Conservation (phyloP, 2,329 filamentous ascomycete species). For the Podosphaera xanthii region DNA sequence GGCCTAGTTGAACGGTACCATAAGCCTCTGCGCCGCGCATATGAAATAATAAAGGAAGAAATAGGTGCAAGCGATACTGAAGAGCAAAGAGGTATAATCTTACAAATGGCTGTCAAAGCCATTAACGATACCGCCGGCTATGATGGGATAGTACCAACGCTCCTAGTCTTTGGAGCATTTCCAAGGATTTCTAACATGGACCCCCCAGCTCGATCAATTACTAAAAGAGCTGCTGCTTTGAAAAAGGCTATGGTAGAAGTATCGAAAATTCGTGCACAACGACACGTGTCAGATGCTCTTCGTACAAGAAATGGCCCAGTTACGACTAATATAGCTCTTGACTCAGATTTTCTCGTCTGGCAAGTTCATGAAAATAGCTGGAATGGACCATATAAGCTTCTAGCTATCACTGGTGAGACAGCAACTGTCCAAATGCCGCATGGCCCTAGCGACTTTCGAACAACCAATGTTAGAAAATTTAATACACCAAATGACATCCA, state of each 20-base stretch:
- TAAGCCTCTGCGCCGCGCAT: not conserved
- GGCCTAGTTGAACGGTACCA: not conserved
- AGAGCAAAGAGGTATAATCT: not conserved
- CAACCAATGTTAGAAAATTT: not conserved
- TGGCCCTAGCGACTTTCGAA: too few species aligned
- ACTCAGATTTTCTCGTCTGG: not conserved
- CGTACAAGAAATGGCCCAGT: too few species aligned
- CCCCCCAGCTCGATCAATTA: not conserved
- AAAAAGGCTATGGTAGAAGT: conserved; percentile 4
- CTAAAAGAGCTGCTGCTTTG: not conserved
- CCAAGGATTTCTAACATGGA: not conserved
- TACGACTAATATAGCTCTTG: not conserved
- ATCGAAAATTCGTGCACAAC: not conserved
- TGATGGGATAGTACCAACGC: not conserved
- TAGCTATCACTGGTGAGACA: not conserved
- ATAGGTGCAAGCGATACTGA: not conserved
- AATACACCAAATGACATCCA: not conserved
- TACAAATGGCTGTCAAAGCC: not conserved
- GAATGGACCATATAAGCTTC: not conserved
- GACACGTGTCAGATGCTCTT: not conserved
- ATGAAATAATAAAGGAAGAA: not conserved
- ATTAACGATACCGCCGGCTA: too few species aligned
- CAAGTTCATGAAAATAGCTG: not conserved
- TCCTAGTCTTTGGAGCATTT: too few species aligned
- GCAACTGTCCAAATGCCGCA: too few species aligned